Percentiles rank a stretch among this genome's conserved stretches.
These are phyloP conservation scores for Wickerhamia fluorescens DNA, from an alignment of 805 yeast species.

Conservation along the genomic window DNA sequence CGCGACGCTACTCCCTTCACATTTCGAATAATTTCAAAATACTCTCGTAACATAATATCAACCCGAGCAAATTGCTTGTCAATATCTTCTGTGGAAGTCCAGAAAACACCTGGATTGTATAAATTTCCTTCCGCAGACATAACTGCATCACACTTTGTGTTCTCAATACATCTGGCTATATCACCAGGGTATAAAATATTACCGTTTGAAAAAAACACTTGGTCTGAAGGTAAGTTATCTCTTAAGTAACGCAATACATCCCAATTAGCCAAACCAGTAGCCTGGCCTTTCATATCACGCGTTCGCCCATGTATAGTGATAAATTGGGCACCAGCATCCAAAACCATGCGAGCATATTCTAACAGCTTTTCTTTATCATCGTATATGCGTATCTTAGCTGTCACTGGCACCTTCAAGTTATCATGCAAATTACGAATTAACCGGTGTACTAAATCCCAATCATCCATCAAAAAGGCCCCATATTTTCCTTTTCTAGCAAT, in stretches of 20 bases:
- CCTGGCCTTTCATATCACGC: conserved; percentile 95
- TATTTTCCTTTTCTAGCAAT: conserved; percentile 92
- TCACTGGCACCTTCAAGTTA: conserved; percentile 77
- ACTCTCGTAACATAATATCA: conserved; percentile 76
- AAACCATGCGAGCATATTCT: conserved; percentile 81
- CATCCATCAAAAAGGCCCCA: conserved; percentile 95
- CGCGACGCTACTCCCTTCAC: conserved; percentile 66
- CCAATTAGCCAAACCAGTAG: conserved; percentile 96
- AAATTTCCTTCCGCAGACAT: conserved; percentile 97
- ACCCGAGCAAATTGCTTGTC: conserved; percentile 79
- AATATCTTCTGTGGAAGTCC: conserved; percentile 42
- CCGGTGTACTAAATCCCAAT: conserved; percentile 76
- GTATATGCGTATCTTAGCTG: conserved; percentile 90
- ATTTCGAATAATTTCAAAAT: conserved; percentile 69
- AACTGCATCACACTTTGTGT: conserved; percentile 75
- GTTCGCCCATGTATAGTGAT: conserved; percentile 93
- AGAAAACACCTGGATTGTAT: conserved; percentile 88
- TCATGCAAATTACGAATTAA: conserved; percentile 69
- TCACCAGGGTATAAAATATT: conserved; percentile 89
- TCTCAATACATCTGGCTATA: conserved; percentile 57
- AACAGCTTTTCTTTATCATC: conserved; percentile 79
- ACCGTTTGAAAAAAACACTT: conserved; percentile 92
- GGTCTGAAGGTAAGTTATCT: conserved; percentile 69
- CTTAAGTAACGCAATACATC: conserved; percentile 62
- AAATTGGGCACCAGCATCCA: conserved; percentile 92